A percentile compares a stretch with the other conserved stretches of the same genome.
phyloP scores from a whole-genome alignment of 148 eudicot genomes.

The Amaranthus palmeri region DNA sequence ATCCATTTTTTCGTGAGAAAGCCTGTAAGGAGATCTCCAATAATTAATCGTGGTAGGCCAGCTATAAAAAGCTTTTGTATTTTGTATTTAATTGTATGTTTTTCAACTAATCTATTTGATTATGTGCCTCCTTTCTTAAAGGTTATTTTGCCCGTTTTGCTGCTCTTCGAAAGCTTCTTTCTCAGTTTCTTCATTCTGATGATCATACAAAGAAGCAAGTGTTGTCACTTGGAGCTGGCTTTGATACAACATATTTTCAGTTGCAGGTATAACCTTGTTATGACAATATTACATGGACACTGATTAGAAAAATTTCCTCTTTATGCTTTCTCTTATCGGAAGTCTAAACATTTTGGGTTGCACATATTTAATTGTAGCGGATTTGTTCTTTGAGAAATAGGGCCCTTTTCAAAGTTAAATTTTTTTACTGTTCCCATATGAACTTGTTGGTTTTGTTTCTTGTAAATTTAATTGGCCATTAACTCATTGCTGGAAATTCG shows the following conservation, averaged over 20 bases:
- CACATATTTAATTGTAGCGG: neutral
- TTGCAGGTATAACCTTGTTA: constrained; percentile 50
- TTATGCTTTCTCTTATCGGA: neutral
- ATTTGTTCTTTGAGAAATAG: neutral
- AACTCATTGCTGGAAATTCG: neutral
- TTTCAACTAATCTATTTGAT: neutral
- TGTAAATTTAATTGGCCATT: neutral
- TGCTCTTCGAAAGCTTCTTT: constrained; percentile 74
- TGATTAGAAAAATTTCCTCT: neutral
- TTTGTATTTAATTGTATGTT: neutral
- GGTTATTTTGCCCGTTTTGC: constrained; percentile 97
- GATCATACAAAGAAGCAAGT: constrained; percentile 67
- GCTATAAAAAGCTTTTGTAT: constrained; percentile 7
- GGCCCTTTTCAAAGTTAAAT: neutral
- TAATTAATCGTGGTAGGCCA: constrained; percentile 83
- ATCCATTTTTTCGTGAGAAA: constrained; percentile 84
- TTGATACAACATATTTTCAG: constrained; percentile 96
- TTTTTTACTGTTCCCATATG: neutral
- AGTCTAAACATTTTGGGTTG: neutral
- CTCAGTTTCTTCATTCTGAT: constrained; percentile 68
- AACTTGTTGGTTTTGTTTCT: neutral
- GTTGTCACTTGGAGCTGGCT: constrained; percentile 92
- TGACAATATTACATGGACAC: neutral
- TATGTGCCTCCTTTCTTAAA: constrained; percentile 24
- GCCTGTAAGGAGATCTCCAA: constrained; percentile 95